Conservation (phyloP, 371 early-diverging fungal genomes). For the Mucor lusitanicus region DNA sequence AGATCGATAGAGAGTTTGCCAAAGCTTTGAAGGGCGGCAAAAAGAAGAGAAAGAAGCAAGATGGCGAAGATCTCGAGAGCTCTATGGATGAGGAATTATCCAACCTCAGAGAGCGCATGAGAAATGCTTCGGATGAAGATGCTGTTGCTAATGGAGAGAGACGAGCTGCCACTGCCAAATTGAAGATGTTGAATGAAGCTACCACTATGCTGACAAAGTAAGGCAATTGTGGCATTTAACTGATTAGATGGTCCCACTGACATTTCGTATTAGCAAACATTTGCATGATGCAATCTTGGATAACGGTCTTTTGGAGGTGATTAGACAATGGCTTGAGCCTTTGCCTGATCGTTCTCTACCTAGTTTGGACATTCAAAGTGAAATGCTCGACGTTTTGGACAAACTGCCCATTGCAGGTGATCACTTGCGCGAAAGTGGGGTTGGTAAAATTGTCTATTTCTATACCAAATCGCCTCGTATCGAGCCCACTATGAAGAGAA, state of each 20-base stretch:
- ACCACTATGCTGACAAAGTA: slow-evolving; percentile 72
- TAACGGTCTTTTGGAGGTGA: slow-evolving; percentile 82
- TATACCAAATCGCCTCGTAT: slow-evolving; percentile 91
- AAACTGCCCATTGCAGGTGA: slow-evolving; percentile 84
- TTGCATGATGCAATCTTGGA: slow-evolving; percentile 80
- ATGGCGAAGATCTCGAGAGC: slow-evolving; percentile 65
- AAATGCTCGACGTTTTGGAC: slow-evolving; percentile 76
- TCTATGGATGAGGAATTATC: slow-evolving; percentile 67
- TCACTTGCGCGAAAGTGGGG: slow-evolving; percentile 85
- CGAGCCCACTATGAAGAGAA: slow-evolving; percentile 69
- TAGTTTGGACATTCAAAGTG: slow-evolving; percentile 87
- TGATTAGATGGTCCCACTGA: neutral
- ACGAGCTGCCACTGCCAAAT: slow-evolving; percentile 82
- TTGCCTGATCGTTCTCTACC: slow-evolving; percentile 95
- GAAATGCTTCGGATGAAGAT: slow-evolving; percentile 78
- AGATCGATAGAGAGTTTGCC: slow-evolving; percentile 64
- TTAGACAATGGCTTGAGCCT: slow-evolving; percentile 96
- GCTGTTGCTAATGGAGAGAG: slow-evolving; percentile 72
- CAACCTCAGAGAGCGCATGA: slow-evolving; percentile 78
- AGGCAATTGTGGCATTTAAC: neutral
- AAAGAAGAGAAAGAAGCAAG: slow-evolving; percentile 61
- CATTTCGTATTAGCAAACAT: slow-evolving; percentile 41
- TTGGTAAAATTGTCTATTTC: slow-evolving; percentile 95
- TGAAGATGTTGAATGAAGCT: slow-evolving; percentile 79
- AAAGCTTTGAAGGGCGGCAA: slow-evolving; percentile 64